Evolutionary conservation across 495 filamentous ascomycete species (phyloP).

Genomic region (Aspergillus hancockii): DNA sequence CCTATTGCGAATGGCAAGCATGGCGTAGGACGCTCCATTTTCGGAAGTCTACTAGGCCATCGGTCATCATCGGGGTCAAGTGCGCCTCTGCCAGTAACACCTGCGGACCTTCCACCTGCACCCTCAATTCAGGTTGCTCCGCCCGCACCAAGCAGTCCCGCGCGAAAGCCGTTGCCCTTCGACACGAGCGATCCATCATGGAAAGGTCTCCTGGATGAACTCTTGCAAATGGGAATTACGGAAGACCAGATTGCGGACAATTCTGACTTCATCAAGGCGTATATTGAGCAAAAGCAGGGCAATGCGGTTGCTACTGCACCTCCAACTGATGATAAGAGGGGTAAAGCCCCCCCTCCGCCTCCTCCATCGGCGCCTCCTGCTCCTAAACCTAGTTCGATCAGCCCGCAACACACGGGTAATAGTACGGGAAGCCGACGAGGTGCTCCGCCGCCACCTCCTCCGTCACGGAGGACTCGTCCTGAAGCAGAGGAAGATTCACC

Average conservation of each 20-base stretch:
- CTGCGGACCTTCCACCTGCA: conserved; percentile 48
- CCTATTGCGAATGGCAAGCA: conserved; percentile 50
- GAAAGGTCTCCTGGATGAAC: conserved; percentile 80
- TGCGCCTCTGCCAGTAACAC: conserved; percentile 43
- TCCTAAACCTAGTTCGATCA: conserved; percentile 51
- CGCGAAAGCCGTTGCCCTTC: conserved; percentile 61
- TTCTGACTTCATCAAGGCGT: conserved; percentile 91
- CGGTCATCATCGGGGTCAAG: conserved; percentile 62
- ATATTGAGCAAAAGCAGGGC: conserved; percentile 78
- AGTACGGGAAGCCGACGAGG: conserved; percentile 65
- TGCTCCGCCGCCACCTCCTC: conserved; percentile 82
- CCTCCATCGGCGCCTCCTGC: conserved; percentile 59
- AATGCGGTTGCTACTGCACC: conserved; percentile 39
- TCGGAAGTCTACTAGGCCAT: conserved; percentile 74
- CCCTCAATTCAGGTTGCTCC: conserved; percentile 52
- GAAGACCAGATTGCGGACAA: conserved; percentile 91
- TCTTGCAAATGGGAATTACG: conserved; percentile 84
- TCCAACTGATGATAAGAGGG: conserved; percentile 44
- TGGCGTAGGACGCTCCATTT: conserved; percentile 50
- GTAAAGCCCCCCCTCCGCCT: conserved; percentile 58
- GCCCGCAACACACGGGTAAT: conserved; percentile 67
- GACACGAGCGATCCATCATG: conserved; percentile 83
- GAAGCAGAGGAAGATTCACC: conserved; percentile 56
- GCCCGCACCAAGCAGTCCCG: conserved; percentile 34
- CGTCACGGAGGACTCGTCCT: conserved; percentile 62